phyloP scores from a whole-genome alignment of 371 early-diverging fungal genomes.

The Thermomucor indicae-seudaticae region DNA sequence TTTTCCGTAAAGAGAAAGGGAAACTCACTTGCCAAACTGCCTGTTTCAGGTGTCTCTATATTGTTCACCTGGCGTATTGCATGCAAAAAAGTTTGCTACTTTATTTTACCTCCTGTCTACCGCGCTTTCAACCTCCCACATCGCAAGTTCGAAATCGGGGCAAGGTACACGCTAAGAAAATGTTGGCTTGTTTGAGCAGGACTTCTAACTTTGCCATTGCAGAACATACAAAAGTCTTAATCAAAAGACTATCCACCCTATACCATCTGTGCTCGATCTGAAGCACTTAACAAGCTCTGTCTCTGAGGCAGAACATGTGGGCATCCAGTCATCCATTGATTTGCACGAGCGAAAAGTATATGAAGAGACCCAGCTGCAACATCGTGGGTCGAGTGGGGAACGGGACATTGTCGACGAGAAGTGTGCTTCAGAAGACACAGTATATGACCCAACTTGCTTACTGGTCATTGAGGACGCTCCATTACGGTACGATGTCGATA shows the following conservation, averaged over 20 bases:
- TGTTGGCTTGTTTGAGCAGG: not conserved
- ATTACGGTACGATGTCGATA: slow-evolving; percentile 63
- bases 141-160: slow-evolving; percentile 52
- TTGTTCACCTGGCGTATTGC: slow-evolving; percentile 62
- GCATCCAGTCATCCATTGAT: slow-evolving; percentile 56
- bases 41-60: slow-evolving; percentile 44
- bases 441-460: slow-evolving; percentile 26
- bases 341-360: slow-evolving; percentile 45
- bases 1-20: not conserved
- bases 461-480: slow-evolving; percentile 52
- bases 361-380: slow-evolving; percentile 25
- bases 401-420: slow-evolving; percentile 14
- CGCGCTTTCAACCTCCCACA: slow-evolving; percentile 58
- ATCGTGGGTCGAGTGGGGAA: slow-evolving; percentile 21
- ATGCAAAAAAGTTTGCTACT: slow-evolving; percentile 56
- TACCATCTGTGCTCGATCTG: slow-evolving; percentile 62
- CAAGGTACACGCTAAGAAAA: slow-evolving; percentile 24
- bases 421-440: slow-evolving; percentile 11
- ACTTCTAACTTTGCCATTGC: not conserved
- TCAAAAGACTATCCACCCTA: slow-evolving; percentile 55
- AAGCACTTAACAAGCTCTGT: slow-evolving; percentile 43
- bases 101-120: slow-evolving; percentile 58
- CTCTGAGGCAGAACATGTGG: slow-evolving; percentile 45
- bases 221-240: slow-evolving; percentile 59
- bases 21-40: not conserved